These are phyloP conservation scores for Ustilago xerochloae DNA, from an alignment of 1,284 basidiomycete species.

Conservation along the genomic window DNA sequence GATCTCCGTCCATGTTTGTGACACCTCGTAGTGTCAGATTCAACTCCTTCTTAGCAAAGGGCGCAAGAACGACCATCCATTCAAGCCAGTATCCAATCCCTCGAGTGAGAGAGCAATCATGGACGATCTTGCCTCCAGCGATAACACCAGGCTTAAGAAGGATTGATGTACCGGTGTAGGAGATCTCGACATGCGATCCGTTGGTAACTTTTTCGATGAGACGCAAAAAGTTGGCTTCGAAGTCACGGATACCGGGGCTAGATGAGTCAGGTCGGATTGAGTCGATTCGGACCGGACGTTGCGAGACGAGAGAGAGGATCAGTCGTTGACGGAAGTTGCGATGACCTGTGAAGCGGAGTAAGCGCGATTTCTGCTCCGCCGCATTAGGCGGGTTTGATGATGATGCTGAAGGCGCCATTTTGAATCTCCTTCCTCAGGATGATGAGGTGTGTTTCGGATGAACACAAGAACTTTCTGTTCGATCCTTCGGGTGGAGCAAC, in stretches of 20 bases:
- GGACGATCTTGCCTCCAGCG: slow-evolving; percentile 81
- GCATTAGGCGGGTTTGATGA: slow-evolving; percentile 6
- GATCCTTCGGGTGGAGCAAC: too few species aligned
- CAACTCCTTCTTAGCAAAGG: slow-evolving; percentile 90
- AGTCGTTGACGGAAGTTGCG: slow-evolving; percentile 85
- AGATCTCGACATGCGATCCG: slow-evolving; percentile 94
- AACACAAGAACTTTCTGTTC: too few species aligned
- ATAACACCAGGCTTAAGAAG: slow-evolving; percentile 92
- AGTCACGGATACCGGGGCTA: slow-evolving; percentile 92
- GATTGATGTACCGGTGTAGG: slow-evolving; percentile 76
- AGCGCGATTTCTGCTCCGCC: slow-evolving; percentile 39
- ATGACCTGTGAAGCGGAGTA: slow-evolving; percentile 78
- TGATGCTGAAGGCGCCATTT: slow-evolving; percentile 27
- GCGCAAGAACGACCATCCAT: slow-evolving; percentile 86
- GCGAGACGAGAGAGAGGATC: slow-evolving; percentile 86
- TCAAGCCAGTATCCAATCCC: slow-evolving; percentile 95
- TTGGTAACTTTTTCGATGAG: slow-evolving; percentile 93
- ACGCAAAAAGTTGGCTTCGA: slow-evolving; percentile 89
- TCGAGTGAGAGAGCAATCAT: slow-evolving; percentile 87
- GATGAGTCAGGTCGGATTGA: slow-evolving; percentile 90
- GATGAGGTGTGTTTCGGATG: too few species aligned
- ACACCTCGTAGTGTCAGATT: slow-evolving; percentile 85
- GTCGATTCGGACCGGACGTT: slow-evolving; percentile 86
- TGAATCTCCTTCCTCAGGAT: too few species aligned
- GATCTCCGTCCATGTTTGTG: slow-evolving; percentile 77